phyloP scores from a whole-genome alignment of 148 eudicot species.

The Persicaria tinctoria region DNA sequence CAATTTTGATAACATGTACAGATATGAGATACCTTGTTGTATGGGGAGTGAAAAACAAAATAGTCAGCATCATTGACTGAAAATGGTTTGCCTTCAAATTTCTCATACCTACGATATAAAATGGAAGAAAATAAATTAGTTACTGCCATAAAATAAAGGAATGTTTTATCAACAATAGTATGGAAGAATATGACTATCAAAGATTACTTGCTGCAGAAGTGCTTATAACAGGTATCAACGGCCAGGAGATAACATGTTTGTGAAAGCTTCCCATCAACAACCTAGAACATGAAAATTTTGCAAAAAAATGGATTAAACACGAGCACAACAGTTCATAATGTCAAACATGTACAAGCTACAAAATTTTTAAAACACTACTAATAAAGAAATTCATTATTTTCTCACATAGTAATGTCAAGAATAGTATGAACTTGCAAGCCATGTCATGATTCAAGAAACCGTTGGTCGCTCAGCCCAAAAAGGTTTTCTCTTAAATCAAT shows the following conservation, averaged over 20 bases:
- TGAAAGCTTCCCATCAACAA: constrained; percentile 97
- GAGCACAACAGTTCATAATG: background rate
- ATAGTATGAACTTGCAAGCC: background rate
- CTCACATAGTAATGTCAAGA: background rate
- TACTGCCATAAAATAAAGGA: background rate
- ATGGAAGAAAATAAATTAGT: constrained; percentile 5
- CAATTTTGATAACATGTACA: background rate
- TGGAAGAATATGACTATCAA: background rate
- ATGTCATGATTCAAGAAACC: background rate
- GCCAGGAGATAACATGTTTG: constrained; percentile 99
- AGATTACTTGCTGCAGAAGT: constrained; percentile 62
- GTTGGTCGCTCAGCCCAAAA: background rate
- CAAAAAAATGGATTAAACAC: background rate
- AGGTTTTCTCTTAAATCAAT: background rate
- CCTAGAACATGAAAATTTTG: constrained; percentile 31
- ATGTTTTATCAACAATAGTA: background rate
- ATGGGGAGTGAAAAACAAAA: constrained; percentile 94
- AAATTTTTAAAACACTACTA: background rate
- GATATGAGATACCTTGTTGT: constrained; percentile 66
- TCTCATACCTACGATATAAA: constrained; percentile 58
- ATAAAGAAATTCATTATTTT: background rate
- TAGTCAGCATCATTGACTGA: constrained; percentile 68
- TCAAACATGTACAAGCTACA: background rate
- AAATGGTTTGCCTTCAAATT: constrained; percentile 74
- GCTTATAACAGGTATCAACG: constrained; percentile 86